Evolutionary conservation across 345 rosid genomes (phyloP).

Genomic region (Litchi chinensis): DNA sequence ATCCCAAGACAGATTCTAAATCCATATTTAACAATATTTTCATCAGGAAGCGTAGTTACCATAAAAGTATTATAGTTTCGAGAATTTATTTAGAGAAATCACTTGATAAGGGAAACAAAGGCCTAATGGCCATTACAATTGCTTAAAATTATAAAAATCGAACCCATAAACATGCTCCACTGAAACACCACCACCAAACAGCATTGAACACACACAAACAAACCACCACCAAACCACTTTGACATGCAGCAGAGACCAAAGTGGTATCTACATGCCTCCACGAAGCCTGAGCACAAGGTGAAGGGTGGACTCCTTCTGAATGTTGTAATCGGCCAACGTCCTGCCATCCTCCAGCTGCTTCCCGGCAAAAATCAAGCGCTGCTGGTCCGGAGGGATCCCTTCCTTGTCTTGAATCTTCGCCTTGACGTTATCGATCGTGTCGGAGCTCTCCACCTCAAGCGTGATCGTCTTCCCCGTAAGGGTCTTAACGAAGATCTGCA

Average conservation of each 20-base stretch:
- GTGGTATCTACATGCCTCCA: background rate
- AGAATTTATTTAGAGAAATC: too few relatives aligned
- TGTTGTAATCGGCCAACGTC: constrained; percentile 18
- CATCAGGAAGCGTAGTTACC: too few relatives aligned
- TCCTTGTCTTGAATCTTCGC: constrained; percentile 25
- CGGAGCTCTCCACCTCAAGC: constrained; percentile 21
- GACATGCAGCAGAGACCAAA: too few relatives aligned
- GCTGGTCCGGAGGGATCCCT: constrained; percentile 24
- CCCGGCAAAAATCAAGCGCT: constrained; percentile 20
- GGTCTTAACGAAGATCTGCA: constrained; percentile 24
- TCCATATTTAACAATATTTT: too few relatives aligned
- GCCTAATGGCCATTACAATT: too few relatives aligned
- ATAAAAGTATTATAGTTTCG: too few relatives aligned
- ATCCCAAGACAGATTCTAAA: too few relatives aligned
- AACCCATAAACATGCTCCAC: too few relatives aligned
- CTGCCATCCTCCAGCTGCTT: constrained; percentile 22
- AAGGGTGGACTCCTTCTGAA: constrained; percentile 22
- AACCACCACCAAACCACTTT: background rate
- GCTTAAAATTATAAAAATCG: too few relatives aligned
- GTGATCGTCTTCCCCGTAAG: constrained; percentile 21
- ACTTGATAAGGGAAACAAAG: too few relatives aligned
- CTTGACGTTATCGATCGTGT: constrained; percentile 24
- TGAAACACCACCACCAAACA: too few relatives aligned
- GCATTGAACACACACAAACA: background rate
- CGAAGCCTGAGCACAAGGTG: constrained; percentile 6